Base-by-base conservation (phyloP, 2,329 filamentous ascomycete species). In the Fusarium pseudoanthophilum region DNA sequence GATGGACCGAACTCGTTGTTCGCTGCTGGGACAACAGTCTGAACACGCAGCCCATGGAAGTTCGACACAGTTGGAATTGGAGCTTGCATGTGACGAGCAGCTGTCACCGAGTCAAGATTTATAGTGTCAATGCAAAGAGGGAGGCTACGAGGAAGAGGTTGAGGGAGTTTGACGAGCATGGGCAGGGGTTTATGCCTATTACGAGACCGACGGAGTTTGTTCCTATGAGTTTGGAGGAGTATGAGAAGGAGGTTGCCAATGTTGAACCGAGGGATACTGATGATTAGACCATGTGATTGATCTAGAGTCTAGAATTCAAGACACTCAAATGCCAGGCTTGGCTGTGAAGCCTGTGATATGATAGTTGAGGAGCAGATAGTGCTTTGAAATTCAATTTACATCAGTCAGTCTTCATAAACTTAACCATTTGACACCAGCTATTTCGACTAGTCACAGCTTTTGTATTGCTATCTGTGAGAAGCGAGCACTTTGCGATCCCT, bases 11-110 rank as follows among this genome's bases (percentile, higher is more conserved):
- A 77, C 80, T 91, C 36, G 85, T 87, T 2, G 85, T 85, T 26
- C 82, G 90, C 5, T 90, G 86, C 72, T 91, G 89, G 89, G 89
- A 91, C 73, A 90, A 91, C 62, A 82, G 86, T 2, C 77, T 90
- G 39, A 91, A 91, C 70, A 91, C 89, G 0, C 89, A 91, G 72
- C 89, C 89, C 0, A 83, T 85, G 1, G 84, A 84, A 64, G 86
- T 91, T 1, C 81, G 89, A 13, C 83, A 85, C 5, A 83, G 87
- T 0, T 91, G 87, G 87, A 92, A 92, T 75, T 92, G 89, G 89
- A 88, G 87, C 24, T 79, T 92, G 21, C 90, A 92, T 75, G 89
- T 92, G 9, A 92, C 90, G 0, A 88, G 85, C 7, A 89, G 86
- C 2, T 90, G 87, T 69, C 90, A 92, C 67, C 83, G 88, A 1